phyloP scores from a whole-genome alignment of 225 moss, liverwort and hornwort species.

The Sphagnum contortum region DNA sequence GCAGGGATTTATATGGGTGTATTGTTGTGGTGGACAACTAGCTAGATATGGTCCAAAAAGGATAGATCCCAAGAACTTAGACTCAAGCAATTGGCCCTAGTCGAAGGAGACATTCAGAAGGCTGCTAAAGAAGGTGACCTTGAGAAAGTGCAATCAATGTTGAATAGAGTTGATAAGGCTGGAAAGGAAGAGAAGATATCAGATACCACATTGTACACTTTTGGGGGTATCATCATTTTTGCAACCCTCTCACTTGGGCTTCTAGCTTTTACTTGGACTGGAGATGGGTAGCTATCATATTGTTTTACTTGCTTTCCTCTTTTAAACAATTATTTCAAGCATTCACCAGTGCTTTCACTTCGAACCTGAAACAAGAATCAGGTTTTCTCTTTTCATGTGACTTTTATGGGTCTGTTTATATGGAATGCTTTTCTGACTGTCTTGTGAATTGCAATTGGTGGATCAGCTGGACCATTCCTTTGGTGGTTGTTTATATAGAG shows the following conservation, averaged over 20 bases:
- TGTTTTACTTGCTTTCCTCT: neutral
- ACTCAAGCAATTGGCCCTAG: conserved; percentile 15
- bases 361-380: neutral
- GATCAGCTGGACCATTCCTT: no score
- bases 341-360: neutral
- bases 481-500: no score
- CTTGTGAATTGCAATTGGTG: no score
- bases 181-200: conserved; percentile 15
- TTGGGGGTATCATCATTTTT: conserved; percentile 27
- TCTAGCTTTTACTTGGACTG: conserved; percentile 61
- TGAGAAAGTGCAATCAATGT: conserved; percentile 40
- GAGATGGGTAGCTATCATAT: conserved; percentile 27
- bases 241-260: conserved; percentile 46
- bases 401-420: no score
- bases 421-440: no score
- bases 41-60: conserved; percentile 58
- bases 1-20: conserved; percentile 53
- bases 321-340: neutral
- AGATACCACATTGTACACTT: conserved; percentile 18
- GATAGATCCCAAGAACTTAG: conserved; percentile 27
- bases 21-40: conserved; percentile 57
- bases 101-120: conserved; percentile 50
- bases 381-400: no score
- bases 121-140: conserved; percentile 73
- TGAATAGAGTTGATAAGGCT: conserved; percentile 30